phyloP scores from a whole-genome alignment of 2,329 filamentous ascomycete genomes.

The Aspergillus brunneoviolaceus region DNA sequence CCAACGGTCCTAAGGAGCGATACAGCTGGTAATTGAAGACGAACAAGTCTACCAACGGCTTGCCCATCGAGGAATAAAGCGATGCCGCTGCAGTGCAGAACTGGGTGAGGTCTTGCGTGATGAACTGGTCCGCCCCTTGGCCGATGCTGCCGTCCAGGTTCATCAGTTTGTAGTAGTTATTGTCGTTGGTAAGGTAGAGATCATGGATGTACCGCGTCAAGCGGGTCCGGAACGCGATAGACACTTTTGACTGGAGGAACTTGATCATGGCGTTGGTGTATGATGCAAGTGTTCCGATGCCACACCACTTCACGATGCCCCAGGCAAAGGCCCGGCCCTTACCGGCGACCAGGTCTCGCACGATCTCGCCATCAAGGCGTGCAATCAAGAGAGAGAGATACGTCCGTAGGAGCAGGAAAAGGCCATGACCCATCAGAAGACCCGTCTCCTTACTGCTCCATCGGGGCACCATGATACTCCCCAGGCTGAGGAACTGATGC shows the following conservation, averaged over 20 bases:
- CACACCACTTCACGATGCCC: constrained; percentile 93
- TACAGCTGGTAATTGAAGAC: constrained; percentile 99
- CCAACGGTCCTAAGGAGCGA: constrained; percentile 82
- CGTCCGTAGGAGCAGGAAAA: constrained; percentile 87
- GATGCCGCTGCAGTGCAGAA: constrained; percentile 93
- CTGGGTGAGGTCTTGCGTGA: constrained; percentile 92
- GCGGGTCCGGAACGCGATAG: constrained; percentile 93
- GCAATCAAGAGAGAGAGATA: constrained; percentile 94
- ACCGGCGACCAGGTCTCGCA: constrained; percentile 91
- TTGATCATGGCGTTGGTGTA: constrained; percentile 99
- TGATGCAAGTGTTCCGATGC: constrained; percentile 86
- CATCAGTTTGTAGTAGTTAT: constrained; percentile 93
- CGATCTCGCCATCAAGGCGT: constrained; percentile 90
- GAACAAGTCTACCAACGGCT: constrained; percentile 92
- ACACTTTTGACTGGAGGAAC: constrained; percentile 95
- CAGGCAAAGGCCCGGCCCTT: constrained; percentile 84
- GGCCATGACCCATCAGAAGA: constrained; percentile 79
- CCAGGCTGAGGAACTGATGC: constrained; percentile 91
- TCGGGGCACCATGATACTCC: constrained; percentile 96
- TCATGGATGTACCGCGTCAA: constrained; percentile 97
- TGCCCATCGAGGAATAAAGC: constrained; percentile 94
- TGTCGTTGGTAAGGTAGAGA: constrained; percentile 87
- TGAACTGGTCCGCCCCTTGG: constrained; percentile 91
- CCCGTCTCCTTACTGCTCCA: constrained; percentile 97
- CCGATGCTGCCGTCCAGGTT: constrained; percentile 93